These are phyloP conservation scores for Corchorus capsularis DNA, from an alignment of 345 rosid species.

Conservation along the genomic window DNA sequence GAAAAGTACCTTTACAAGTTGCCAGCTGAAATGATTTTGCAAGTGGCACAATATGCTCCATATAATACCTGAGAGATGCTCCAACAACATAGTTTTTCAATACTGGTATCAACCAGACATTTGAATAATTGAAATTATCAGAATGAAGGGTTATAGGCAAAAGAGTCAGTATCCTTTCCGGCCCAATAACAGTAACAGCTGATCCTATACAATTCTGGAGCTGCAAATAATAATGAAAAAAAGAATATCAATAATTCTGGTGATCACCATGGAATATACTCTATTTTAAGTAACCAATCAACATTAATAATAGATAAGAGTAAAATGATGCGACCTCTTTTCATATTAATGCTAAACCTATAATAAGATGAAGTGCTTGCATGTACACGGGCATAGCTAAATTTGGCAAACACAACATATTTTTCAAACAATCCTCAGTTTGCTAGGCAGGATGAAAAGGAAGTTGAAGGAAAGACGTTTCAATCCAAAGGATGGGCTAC, in stretches of 20 bases:
- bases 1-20: slow-evolving; percentile 59
- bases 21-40: slow-evolving; percentile 64
- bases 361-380: slow-evolving; percentile 1
- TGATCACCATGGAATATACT: slow-evolving; percentile 4
- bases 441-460: too few species aligned
- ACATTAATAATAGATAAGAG: not conserved
- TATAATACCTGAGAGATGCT: slow-evolving; percentile 73
- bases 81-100: slow-evolving; percentile 63
- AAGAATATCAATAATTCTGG: slow-evolving; percentile 27
- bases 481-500: too few species aligned
- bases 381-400: not conserved
- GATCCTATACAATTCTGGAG: slow-evolving; percentile 80
- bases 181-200: slow-evolving; percentile 83
- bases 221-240: slow-evolving; percentile 45
- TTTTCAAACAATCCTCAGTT: not conserved
- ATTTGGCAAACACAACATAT: not conserved
- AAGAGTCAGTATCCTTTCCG: slow-evolving; percentile 63
- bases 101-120: slow-evolving; percentile 81
- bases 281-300: not conserved
- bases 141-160: slow-evolving; percentile 64
- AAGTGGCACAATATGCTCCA: slow-evolving; percentile 85
- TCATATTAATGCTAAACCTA: slow-evolving; percentile 5
- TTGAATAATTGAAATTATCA: slow-evolving; percentile 56
- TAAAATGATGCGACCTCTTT: not conserved
- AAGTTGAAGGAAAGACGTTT: too few species aligned